phyloP scores from a whole-genome alignment of 2,329 filamentous ascomycete species.

The Aspergillus japonicus region DNA sequence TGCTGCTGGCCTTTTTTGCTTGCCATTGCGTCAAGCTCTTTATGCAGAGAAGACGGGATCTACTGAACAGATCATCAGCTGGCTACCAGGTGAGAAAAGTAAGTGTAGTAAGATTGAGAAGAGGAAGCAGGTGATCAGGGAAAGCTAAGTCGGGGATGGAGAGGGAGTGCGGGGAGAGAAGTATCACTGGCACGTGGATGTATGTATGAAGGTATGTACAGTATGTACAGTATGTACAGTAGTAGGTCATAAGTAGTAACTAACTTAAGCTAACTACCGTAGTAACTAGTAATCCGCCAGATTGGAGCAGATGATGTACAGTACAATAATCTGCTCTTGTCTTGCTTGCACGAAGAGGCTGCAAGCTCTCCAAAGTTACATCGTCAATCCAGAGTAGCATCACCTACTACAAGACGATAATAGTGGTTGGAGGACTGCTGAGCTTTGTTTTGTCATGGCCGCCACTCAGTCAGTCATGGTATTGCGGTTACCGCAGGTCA shows the following conservation, averaged over 20 bases:
- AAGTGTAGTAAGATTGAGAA: background rate
- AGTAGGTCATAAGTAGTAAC: too few species aligned
- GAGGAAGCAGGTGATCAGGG: background rate
- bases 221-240: too few species aligned
- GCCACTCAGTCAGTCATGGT: background rate
- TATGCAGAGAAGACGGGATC: constrained; percentile 15
- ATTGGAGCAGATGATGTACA: too few species aligned
- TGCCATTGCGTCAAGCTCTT: constrained; percentile 30
- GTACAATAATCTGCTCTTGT: too few species aligned
- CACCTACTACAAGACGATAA: background rate
- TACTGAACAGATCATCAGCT: constrained; percentile 15
- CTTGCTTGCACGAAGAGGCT: too few species aligned
- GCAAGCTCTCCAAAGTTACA: too few species aligned
- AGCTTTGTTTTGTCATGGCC: background rate
- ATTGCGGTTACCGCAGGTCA: background rate
- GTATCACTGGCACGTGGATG: background rate
- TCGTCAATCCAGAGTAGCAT: too few species aligned
- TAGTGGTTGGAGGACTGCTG: background rate
- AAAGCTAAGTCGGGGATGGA: background rate
- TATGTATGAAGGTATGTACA: too few species aligned
- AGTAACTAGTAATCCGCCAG: too few species aligned
- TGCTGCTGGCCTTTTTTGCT: constrained; percentile 64
- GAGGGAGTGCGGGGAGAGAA: background rate
- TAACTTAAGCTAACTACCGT: too few species aligned
- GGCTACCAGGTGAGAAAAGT: background rate